Evolutionary conservation across 306 rosid genomes (phyloP).

Genomic region (Ormosia semicastrata): DNA sequence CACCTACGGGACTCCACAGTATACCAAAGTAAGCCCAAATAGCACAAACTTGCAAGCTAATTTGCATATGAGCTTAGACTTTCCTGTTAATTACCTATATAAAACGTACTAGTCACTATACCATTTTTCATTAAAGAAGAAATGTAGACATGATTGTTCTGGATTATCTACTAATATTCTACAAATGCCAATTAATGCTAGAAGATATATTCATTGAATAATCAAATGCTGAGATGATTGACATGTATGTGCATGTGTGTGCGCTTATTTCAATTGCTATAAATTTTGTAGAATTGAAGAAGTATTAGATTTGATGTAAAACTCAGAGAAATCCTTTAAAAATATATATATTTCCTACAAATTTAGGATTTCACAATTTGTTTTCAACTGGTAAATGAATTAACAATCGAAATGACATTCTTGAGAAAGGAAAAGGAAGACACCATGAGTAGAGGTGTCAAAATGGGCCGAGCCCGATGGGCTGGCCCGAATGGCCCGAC

Average conservation of each 20-base stretch:
- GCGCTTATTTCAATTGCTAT: background rate
- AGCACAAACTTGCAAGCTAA: background rate
- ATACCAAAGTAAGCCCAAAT: conserved; percentile 41
- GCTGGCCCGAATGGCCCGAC: too few species aligned
- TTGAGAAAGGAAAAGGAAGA: conserved; percentile 8
- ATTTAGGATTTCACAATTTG: background rate
- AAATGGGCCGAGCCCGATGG: too few species aligned
- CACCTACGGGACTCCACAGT: conserved; percentile 21
- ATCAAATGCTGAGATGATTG: background rate
- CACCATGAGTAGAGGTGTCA: too few species aligned
- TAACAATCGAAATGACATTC: background rate
- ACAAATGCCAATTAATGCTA: background rate
- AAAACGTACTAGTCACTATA: background rate
- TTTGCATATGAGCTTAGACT: background rate
- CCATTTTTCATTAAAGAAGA: background rate
- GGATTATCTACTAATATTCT: background rate
- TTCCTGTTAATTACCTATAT: background rate
- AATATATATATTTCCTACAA: background rate
- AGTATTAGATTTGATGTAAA: background rate
- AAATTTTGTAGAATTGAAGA: background rate
- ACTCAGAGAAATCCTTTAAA: background rate
- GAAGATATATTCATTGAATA: background rate
- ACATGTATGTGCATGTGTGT: background rate
- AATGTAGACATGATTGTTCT: background rate
- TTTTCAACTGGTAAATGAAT: background rate